phyloP scores from a whole-genome alignment of 306 rosid species.

The Ceratonia siliqua region DNA sequence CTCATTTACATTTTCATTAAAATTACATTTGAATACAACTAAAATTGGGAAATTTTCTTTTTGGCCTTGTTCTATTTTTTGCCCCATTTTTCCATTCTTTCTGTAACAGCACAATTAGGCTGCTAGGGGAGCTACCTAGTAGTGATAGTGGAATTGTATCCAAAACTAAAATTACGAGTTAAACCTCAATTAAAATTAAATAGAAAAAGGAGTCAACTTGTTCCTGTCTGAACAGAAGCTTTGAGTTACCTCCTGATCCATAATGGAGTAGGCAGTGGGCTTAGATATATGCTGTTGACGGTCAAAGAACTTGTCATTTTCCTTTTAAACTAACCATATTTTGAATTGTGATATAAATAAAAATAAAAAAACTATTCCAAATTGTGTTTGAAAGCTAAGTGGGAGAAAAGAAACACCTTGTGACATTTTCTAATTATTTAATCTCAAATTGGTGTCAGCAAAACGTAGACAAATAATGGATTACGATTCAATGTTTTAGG shows the following conservation, averaged over 20 bases:
- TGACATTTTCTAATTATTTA: slow-evolving; percentile 20
- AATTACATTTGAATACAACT: neutral
- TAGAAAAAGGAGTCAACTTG: too few relatives aligned
- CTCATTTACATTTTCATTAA: too few relatives aligned
- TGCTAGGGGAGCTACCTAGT: neutral
- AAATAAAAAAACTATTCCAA: neutral
- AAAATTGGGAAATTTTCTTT: slow-evolving; percentile 3
- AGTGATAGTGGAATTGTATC: too few relatives aligned
- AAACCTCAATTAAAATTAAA: too few relatives aligned
- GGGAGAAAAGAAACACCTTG: neutral
- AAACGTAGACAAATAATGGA: slow-evolving; percentile 1
- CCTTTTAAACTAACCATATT: neutral
- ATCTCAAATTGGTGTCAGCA: slow-evolving; percentile 1
- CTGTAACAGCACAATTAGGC: neutral
- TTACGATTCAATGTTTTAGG: slow-evolving; percentile 3
- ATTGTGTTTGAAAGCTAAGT: slow-evolving; percentile 1
- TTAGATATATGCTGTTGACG: neutral
- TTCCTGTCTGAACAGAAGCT: too few relatives aligned
- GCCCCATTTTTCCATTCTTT: neutral
- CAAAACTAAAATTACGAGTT: too few relatives aligned
- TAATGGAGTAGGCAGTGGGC: too few relatives aligned
- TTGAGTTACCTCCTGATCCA: too few relatives aligned
- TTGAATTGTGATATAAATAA: neutral
- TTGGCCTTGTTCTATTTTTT: neutral
- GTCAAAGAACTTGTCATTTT: neutral